A percentile compares a stretch with the other conserved stretches of the same genome.
Evolutionary conservation across 208 protist species (phyloP).

Genomic region (Jaenimonas drosophilae): DNA sequence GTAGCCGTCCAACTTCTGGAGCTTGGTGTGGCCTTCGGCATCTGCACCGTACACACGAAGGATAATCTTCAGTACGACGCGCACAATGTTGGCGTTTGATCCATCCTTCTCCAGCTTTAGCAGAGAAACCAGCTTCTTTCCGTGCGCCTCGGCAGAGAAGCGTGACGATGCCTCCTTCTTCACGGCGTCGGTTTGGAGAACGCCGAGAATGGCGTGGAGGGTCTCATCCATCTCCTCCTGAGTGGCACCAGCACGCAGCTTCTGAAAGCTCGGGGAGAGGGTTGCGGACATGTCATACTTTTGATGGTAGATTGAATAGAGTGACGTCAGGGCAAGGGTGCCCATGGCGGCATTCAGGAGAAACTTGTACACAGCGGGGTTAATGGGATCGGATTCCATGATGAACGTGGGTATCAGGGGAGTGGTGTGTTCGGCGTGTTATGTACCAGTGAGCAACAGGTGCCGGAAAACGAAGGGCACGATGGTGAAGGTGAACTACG

Average conservation of each 20-base stretch:
- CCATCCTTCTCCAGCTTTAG: slow-evolving; percentile 54
- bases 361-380: slow-evolving; percentile 54
- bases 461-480: too few species aligned
- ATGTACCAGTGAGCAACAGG: too few species aligned
- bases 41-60: slow-evolving; percentile 49
- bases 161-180: slow-evolving; percentile 36
- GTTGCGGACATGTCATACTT: slow-evolving; percentile 40
- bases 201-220: slow-evolving; percentile 34
- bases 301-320: slow-evolving; percentile 78
- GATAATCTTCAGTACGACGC: slow-evolving; percentile 31
- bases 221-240: slow-evolving; percentile 19
- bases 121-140: slow-evolving; percentile 32
- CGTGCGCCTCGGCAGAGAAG: slow-evolving; percentile 36
- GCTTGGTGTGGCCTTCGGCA: slow-evolving; percentile 27
- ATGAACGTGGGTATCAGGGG: too few species aligned
- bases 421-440: too few species aligned
- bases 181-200: slow-evolving; percentile 47
- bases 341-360: slow-evolving; percentile 58
- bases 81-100: slow-evolving; percentile 40
- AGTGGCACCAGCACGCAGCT: slow-evolving; percentile 24
- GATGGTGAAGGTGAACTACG: too few species aligned
- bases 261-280: slow-evolving; percentile 19
- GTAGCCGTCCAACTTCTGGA: slow-evolving; percentile 47
- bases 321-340: slow-evolving; percentile 24
- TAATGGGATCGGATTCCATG: slow-evolving; percentile 86